Evolutionary conservation across 805 yeast genomes (phyloP).

Genomic region (Danielia reshetovae): DNA sequence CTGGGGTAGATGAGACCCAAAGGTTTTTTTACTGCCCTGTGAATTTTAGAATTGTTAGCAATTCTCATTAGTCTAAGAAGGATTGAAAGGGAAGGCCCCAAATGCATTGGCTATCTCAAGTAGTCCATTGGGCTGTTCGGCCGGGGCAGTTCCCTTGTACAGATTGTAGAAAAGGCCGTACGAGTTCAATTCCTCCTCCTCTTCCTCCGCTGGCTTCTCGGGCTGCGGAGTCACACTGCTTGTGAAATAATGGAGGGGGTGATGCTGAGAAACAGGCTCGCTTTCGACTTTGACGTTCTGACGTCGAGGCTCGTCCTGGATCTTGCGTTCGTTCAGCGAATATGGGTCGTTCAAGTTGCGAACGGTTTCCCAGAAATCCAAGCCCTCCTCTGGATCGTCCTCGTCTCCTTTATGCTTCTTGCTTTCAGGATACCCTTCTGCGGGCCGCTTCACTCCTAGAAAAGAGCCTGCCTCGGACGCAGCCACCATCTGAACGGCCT

Average conservation of each 20-base stretch:
- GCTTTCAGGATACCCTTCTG: conserved; percentile 7
- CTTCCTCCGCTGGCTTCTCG: conserved; percentile 19
- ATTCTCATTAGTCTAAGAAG: too few species aligned
- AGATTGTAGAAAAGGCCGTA: conserved; percentile 38
- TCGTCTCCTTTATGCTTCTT: conserved; percentile 4
- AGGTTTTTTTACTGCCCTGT: too few species aligned
- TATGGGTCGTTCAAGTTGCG: conserved; percentile 44
- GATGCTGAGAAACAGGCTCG: conserved; percentile 51
- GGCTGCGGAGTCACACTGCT: conserved; percentile 18
- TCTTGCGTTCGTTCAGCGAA: conserved; percentile 1
- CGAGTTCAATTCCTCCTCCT: conserved; percentile 30
- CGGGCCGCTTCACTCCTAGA: conserved; percentile 6
- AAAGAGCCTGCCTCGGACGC: conserved; percentile 25
- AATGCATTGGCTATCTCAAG: conserved; percentile 13
- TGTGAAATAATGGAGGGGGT: conserved; percentile 39
- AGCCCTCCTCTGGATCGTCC: conserved; percentile 56
- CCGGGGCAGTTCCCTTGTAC: conserved; percentile 25
- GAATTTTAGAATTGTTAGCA: too few species aligned
- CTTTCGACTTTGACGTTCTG: not conserved
- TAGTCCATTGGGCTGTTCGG: conserved; percentile 9
- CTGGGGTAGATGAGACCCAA: too few species aligned
- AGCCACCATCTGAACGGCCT: conserved; percentile 38
- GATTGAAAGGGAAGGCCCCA: conserved; percentile 43
- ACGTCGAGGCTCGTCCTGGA: not conserved
- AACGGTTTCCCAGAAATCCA: conserved; percentile 72